These are phyloP conservation scores for Lentinula lateritia DNA, from an alignment of 768 basidiomycete species.

Conservation along the genomic window DNA sequence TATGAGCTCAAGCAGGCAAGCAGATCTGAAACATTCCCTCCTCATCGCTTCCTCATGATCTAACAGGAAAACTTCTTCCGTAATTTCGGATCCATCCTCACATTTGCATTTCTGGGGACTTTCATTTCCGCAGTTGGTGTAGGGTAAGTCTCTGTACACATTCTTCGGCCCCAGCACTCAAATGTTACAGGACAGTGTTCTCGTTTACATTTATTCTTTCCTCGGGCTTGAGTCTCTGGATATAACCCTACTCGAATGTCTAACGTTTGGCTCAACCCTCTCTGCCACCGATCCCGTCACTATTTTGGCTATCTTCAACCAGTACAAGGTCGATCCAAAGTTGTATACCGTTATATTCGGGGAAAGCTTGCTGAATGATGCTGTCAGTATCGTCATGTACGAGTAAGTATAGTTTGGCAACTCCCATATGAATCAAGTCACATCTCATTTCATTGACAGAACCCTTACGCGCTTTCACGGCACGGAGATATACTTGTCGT, in stretches of 20 bases:
- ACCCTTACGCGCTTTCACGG: slow-evolving; percentile 92
- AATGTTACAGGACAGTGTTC: slow-evolving; percentile 61
- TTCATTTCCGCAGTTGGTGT: slow-evolving; percentile 95
- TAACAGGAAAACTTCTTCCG: slow-evolving; percentile 94
- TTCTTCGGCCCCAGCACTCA: slow-evolving; percentile 23
- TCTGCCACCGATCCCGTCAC: slow-evolving; percentile 98
- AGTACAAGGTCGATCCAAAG: slow-evolving; percentile 98
- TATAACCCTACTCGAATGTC: slow-evolving; percentile 84
- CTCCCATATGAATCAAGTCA: neutral
- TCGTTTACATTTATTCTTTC: slow-evolving; percentile 93
- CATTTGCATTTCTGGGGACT: slow-evolving; percentile 91
- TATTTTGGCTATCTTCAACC: slow-evolving; percentile 96
- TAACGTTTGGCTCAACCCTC: slow-evolving; percentile 93
- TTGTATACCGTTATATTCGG: slow-evolving; percentile 97
- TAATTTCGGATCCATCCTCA: slow-evolving; percentile 94
- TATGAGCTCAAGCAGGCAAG: slow-evolving; percentile 94
- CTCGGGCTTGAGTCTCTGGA: slow-evolving; percentile 87
- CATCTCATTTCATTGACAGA: slow-evolving; percentile 32
- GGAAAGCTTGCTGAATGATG: slow-evolving; percentile 95
- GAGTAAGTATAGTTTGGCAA: slow-evolving; percentile 61
- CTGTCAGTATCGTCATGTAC: slow-evolving; percentile 99
- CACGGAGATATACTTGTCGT: slow-evolving; percentile 76
- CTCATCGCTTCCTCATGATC: slow-evolving; percentile 1
- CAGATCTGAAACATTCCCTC: neutral
- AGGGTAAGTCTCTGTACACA: slow-evolving; percentile 55